Evolutionary conservation across 2,329 filamentous ascomycete species (phyloP), one percentile per base, ranked within the genome.

Genomic region (Aspergillus oerlinghausenensis): DNA sequence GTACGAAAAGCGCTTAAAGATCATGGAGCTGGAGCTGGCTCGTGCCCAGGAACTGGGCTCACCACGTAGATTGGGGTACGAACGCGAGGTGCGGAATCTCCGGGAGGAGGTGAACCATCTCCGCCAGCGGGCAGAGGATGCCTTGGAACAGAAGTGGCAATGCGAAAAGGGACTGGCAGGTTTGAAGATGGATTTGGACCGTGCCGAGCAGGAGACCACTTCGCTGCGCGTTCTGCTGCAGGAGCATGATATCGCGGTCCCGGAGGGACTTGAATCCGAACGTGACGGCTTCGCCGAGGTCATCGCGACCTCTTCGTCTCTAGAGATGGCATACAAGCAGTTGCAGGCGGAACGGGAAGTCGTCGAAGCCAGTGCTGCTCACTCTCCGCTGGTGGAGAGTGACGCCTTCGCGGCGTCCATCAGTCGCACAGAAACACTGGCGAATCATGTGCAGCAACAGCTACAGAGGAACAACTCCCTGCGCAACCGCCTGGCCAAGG

Each of bases 111-210:
- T 99, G 60, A 90, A 89, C 52, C 83, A 88, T 17, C 81, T 99
- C 55, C 87, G 94, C 47, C 88, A 88, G 60, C 86, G 94, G 54
- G 93, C 93, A 29, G 93, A 99, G 66, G 93, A 97, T 62, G 93
- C 93, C 17, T 82, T 97, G 14, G 91, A 96, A 69, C 90, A 96
- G 68, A 97, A 97, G 75, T 97, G 90, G 88, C 89, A 95, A 70
- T 93, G 92, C 60, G 93, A 97, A 75, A 95, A 95, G 75, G 91
- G 91, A 19, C 79, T 97, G 1, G 83, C 85, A 52, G 91, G 92
- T 55, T 78, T 97, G 55, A 96, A 96, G 77, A 97, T 96, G 89
- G 93, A 97, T 69, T 84, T 99, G 45, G 94, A 97, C 73, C 89
- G 92, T 60, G 92, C 94, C 26, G 91, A 97, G 73, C 89, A 94